Evolutionary conservation across 441 rosid species (phyloP), one percentile per base, ranked within the genome.

Genomic region (Gossypium gossypioides): DNA sequence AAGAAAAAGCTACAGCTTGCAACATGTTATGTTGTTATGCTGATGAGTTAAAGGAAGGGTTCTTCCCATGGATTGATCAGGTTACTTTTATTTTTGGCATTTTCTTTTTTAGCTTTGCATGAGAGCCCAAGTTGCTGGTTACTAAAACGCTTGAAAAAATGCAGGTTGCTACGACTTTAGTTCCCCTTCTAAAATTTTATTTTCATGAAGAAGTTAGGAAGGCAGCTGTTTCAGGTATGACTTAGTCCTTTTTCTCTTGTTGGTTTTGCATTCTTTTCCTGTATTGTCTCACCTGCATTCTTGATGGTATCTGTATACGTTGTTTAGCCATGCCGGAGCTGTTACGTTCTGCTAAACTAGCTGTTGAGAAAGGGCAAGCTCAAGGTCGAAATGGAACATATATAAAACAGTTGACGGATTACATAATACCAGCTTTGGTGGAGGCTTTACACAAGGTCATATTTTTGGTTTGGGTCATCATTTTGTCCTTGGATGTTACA

Each of bases 41-140:
- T 66, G 56, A 95, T 77, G 99, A 95, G 82, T 78, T 95, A 72
- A 95, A 95, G 83, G 99, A 92, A 80, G 99, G 99, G 48, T 92
- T 95, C 84, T 95, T 87, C 65, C 98, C 99, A 58, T 95, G 99
- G 99, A 91, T 95, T 73, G 98, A 92, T 78, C 96, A 95, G 97
- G 99, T 92, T 74, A 8, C 29, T 74, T 22, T 72, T 15, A 8
- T 66, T 69, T 65, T 77, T 60, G 44, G 32, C 15, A 46, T 46
- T 58, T 67, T 55, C 60, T n/a, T 12, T 34, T 34, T 58, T 21
- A 69, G 64, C 46, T 71, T 74, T 66, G 34, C 25, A 8, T 7
- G 29, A 55, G 21, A 55, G 52, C 34, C 62, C 25, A 69, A 56
- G 44, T 52, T 40, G 42, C 50, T 15, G n/a, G 62, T 74, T 61